A percentile compares a stretch with the other conserved stretches of the same genome.
These are phyloP conservation scores for Arbutus unedo DNA, from an alignment of 148 eudicot species.

Conservation along the genomic window DNA sequence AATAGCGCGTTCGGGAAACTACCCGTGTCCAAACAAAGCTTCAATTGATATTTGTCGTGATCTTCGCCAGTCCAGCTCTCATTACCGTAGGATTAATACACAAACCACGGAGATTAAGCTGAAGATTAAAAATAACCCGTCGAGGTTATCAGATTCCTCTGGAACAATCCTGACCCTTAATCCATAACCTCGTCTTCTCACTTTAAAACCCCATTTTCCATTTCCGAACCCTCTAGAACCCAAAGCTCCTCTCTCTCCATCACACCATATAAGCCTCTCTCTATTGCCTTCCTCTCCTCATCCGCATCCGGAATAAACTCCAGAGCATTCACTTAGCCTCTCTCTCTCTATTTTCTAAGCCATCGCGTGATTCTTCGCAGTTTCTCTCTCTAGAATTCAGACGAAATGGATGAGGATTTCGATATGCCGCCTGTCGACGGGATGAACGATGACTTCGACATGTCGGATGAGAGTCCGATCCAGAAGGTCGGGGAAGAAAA, in stretches of 20 bases:
- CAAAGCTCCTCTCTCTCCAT: conserved; percentile 11
- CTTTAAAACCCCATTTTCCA: conserved; percentile 4
- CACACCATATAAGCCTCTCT: not conserved
- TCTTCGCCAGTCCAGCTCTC: no score
- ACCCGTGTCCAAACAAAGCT: no score
- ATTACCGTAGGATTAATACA: no score
- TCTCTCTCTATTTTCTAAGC: not conserved
- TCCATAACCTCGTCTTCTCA: not conserved
- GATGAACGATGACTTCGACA: conserved; percentile 58
- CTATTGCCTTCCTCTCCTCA: not conserved
- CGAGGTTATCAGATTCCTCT: not conserved
- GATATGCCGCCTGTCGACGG: conserved; percentile 61
- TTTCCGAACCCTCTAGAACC: conserved; percentile 19
- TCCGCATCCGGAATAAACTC: not conserved
- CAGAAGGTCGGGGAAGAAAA: conserved; percentile 86
- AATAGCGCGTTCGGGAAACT: no score
- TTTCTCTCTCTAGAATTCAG: conserved; percentile 18
- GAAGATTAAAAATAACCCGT: not conserved
- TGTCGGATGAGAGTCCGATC: conserved; percentile 38
- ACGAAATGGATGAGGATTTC: conserved; percentile 62
- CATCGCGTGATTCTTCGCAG: not conserved
- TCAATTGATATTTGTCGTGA: no score
- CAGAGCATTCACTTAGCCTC: not conserved
- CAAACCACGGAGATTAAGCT: not conserved
- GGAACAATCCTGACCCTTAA: conserved; percentile 20